Evolutionary conservation across 1,139 yeast genomes (phyloP), one percentile per base, ranked within the genome.

Genomic region (Geotrichum phurueaensis): DNA sequence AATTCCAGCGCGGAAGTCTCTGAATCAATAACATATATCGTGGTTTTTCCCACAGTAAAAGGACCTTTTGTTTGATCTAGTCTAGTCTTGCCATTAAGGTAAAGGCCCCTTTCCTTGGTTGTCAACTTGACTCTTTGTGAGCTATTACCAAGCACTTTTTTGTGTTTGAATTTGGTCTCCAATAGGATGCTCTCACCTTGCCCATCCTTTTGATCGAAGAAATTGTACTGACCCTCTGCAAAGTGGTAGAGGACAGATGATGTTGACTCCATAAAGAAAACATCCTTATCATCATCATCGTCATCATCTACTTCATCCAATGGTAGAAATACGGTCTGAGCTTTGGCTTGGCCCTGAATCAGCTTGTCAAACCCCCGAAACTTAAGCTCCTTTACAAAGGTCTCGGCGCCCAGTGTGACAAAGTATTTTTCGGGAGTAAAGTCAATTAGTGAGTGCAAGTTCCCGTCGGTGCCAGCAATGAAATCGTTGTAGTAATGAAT

Each of bases 351-450:
- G 3, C 80, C 66, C 59, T 87, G 85, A 23, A 92, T 80, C 58
- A 89, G 74, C 50, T 78, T 65, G 2, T 77, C 75, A 31, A 90
- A 74, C 15, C 81, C 79, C 63, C 94, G 80, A 64, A 89, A 83
- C 57, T 82, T 77, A 25, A 90, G 69, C 68, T 90, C 97, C 23
- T 81, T 79, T 1, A 88, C 95, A 71, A 89, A 85, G 39, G 78
- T 78, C 1, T 86, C 78, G 57, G 84, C 85, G 62, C 84, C 85
- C 62, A 91, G 73, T 0, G 96, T 97, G 66, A 81, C 79, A 10
- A 92, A 75, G 59, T 88, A 84, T 70, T 87, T 90, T 65, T 87
- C 79, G 0, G 92, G 87, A n/a, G 84, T 84, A 74, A 89, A 83
- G 0, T 74, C 72, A 7, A 76, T 57, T 3, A 68, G 50, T n/a